Evolutionary conservation across 1,284 basidiomycete genomes (phyloP), one percentile per base, ranked within the genome.

Genomic region (Tylopilus orsonianus): DNA sequence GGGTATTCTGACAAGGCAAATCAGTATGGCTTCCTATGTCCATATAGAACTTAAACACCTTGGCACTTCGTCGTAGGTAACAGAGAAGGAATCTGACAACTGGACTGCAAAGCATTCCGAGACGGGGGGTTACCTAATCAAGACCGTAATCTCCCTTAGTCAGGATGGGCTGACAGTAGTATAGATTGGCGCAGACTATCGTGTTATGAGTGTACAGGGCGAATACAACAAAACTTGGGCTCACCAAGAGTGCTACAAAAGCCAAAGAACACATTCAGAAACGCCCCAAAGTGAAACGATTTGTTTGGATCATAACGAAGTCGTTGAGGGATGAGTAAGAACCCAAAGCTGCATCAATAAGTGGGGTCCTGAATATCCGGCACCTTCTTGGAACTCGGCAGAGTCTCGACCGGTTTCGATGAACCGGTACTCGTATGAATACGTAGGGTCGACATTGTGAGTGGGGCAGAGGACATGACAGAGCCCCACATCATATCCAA

Each of bases 101-200:
- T 79, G 70, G 36, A 83, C 79, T 83, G 41, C 6, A 16, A 30
- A 6, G 10, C 26, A 10, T 34, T 19, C 20, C 45, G 13, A 52
- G 41, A 16, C 18, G 8, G 23, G 24, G 10, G 34, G 23, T 13
- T 13, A 8, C 16, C 16, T 9, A 7, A 16, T 19, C n/a, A 26
- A n/a, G 16, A 41, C 26, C 24, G 39, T n/a, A 16, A 42, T 20
- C 29, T 8, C 3, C 18, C 58, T 47, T 32, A 76, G 85, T 81
- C 14, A 87, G 69, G 43, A 87, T 67, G 0, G 85, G 83, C 62
- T 84, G 85, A 48, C 79, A 80, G 50, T 87, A 87, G 57, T 87
- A 87, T 40, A 87, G 62, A 53, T 87, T 87, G 22, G 78, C 73
- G 32, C 79, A 78, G 39, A 71, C 79, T 80, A 39, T 32, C 23